A percentile compares a stretch with the other conserved stretches of the same genome.
Conservation (phyloP, 148 eudicot species). For the Camellia granthamiana region DNA sequence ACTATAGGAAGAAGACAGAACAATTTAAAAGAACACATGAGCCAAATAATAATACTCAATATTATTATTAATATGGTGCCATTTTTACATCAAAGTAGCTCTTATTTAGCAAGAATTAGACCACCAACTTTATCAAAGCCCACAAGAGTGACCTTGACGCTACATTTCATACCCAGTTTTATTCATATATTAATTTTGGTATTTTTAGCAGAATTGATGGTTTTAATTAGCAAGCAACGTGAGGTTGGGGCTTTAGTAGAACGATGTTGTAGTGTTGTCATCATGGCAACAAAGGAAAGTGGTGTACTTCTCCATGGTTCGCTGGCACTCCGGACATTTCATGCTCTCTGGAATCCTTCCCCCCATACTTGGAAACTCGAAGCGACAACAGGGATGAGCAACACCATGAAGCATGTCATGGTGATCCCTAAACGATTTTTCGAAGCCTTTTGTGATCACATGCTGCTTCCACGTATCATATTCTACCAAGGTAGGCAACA, state of each 20-base stretch:
- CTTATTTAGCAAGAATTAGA: background rate
- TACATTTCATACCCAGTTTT: background rate
- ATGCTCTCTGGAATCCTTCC: slow-evolving; percentile 38
- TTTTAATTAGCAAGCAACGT: too few relatives aligned
- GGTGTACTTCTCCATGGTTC: slow-evolving; percentile 34
- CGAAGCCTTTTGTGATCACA: slow-evolving; percentile 29
- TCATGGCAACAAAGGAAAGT: slow-evolving; percentile 50
- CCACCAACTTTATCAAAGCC: background rate
- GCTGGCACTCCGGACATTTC: slow-evolving; percentile 53
- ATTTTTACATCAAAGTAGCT: background rate
- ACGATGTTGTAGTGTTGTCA: background rate
- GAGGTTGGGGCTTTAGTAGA: background rate
- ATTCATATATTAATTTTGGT: too few relatives aligned
- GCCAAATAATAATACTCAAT: background rate
- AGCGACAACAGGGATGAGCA: slow-evolving; percentile 33
- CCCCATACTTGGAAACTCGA: slow-evolving; percentile 35
- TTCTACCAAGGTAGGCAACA: slow-evolving; percentile 13
- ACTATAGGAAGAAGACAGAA: background rate
- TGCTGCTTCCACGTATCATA: slow-evolving; percentile 37
- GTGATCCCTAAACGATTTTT: slow-evolving; percentile 20
- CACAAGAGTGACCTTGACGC: background rate
- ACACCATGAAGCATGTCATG: slow-evolving; percentile 16
- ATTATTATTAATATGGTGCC: background rate
- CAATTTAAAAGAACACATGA: background rate
- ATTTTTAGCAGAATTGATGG: too few relatives aligned